Evolutionary conservation across 257 asterid species (phyloP), one percentile per base, ranked within the genome.

Genomic region (Lantana camara): DNA sequence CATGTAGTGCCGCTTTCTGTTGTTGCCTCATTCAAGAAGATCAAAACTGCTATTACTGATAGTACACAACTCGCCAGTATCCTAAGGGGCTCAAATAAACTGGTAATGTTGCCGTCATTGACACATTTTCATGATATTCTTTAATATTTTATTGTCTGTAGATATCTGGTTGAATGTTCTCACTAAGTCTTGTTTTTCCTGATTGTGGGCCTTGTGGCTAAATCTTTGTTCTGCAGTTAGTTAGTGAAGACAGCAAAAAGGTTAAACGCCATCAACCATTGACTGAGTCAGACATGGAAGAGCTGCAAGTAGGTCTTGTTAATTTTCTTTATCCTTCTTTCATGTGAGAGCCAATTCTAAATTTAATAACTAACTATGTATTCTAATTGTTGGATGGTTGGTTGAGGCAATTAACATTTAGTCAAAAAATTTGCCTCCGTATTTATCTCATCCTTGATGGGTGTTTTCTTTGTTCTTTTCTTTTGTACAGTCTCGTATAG

Each of bases 171-270:
- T 54, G 47, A 40, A 35, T 63, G 32, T 68, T 46, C 20, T 51
- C 23, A 24, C 53, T 67, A 30, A 56, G 20, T 75, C 51, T 2
- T 54, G 56, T 60, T 37, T 37, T 41, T 58, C 44, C 44, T 49
- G 34, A 61, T 40, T 37, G n/a, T n/a, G n/a, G n/a, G n/a, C n/a
- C n/a, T n/a, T n/a, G n/a, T n/a, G n/a, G n/a, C n/a, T 67, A 50
- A 55, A 51, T 41, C 50, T 52, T 64, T 68, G 46, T 23, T 68
- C 69, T 50, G 10, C 79, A 90, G 97, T 75, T 84, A 52, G 91
- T 90, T 48, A 91, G 95, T 81, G 91, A 88, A 60, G 98, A 91
- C 74, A 94, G 98, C 30, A 75, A 81, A 79, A 91, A 78, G 79
- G 83, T 91, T 73, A 91, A 77, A 72, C 94, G 96, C 57, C 77